Base-by-base conservation (phyloP, 805 yeast species). In the Maudiozyma turicensis region DNA sequence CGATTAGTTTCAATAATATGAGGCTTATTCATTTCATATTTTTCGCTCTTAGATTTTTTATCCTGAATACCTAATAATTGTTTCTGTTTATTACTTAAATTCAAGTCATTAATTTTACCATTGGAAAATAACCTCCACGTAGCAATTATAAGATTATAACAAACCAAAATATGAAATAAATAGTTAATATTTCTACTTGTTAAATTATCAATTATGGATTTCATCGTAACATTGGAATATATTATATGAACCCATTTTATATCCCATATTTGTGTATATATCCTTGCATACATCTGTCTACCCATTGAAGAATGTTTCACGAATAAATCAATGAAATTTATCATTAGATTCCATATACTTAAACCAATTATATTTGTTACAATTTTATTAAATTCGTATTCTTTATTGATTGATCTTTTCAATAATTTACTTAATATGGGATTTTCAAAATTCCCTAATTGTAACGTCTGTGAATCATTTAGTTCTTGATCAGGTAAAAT, bases 371-470 rank as follows among this genome's bases (percentile, higher is more conserved):
- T 43, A 52, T 72, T 73, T 2, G 60, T 54, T 5, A 72, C 53
- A 8, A 70, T 58, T 29, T 59, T 61, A 48, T 61, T 64, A 4
- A 70, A 55, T 47, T 69, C 71, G 8, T 64, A 57, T 54, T 73
- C 77, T 52, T 71, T 73, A 50, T 72, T 73, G 7, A 71, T 65
- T 13, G 71, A 61, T 47, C 73, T 58, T 9, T 58, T 52, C 30
- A 68, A 64, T 30, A 70, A 55, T 43, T 59, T 58, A 6, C 51
- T 43, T 28, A 67, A 46, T 6, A 58, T 55, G 11, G 67, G 67
- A 47, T 57, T 64, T 52, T 64, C 68, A 49, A 54, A 64, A 43
- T 53, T 55, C 7, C 66, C 65, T 15, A 61, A 46, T 35, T 48
- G n/a, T 11, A 8, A 33, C 6, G 10, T 33, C 6, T 33, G 26